Evolutionary conservation across 805 yeast genomes (phyloP).

Genomic region (Spathaspora girioi): DNA sequence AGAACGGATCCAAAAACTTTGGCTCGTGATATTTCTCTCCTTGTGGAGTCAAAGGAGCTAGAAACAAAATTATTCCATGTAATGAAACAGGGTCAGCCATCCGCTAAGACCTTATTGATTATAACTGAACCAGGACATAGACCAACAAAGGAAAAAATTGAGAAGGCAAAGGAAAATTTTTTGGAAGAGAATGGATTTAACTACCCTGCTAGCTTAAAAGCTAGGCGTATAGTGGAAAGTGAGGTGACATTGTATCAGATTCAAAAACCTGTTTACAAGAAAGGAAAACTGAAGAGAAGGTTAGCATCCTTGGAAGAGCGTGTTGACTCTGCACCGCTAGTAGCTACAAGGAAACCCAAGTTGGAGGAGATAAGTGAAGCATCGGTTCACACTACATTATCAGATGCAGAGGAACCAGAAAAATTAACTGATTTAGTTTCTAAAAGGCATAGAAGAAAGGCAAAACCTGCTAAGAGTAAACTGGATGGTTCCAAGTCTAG

Average conservation of each 20-base stretch:
- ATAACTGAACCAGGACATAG: constrained; percentile 21
- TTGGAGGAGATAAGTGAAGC: not conserved
- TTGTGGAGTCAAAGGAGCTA: constrained; percentile 19
- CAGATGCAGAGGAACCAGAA: not conserved
- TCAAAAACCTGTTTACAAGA: constrained; percentile 5
- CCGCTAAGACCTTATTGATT: constrained; percentile 29
- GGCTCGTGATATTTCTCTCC: constrained; percentile 31
- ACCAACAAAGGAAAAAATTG: constrained; percentile 28
- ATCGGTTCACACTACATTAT: not conserved
- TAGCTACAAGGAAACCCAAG: not conserved
- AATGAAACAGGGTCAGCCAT: constrained; percentile 21
- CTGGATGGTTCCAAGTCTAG: not conserved
- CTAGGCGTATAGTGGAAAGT: constrained; percentile 23
- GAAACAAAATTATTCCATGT: constrained; percentile 21
- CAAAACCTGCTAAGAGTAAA: constrained; percentile 6
- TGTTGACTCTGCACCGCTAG: not conserved
- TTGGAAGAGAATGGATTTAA: constrained; percentile 19
- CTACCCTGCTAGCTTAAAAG: constrained; percentile 6
- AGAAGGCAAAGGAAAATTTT: constrained; percentile 21
- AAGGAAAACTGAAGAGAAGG: constrained; percentile 11
- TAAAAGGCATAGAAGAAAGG: constrained; percentile 11
- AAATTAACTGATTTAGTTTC: constrained; percentile 8
- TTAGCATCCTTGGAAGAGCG: constrained; percentile 16
- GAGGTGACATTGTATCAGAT: constrained; percentile 21
- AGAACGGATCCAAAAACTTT: constrained; percentile 37